Conservation (phyloP, 768 basidiomycete genomes). For the Lentinus brumalis region DNA sequence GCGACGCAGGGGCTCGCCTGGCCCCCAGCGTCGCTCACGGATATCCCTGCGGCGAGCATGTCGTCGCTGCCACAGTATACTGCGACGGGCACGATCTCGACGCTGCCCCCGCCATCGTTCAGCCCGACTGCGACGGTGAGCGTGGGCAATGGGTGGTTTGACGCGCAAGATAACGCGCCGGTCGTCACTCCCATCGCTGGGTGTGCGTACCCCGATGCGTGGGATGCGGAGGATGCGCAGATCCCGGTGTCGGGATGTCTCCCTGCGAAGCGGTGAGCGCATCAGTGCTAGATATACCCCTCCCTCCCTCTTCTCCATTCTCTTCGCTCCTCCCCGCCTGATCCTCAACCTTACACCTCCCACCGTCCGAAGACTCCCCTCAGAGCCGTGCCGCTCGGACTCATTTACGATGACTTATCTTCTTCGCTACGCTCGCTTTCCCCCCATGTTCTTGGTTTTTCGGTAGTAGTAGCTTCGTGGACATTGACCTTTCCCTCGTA, state of each 20-base stretch:
- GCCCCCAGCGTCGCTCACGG: conserved; percentile 53
- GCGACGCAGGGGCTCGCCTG: conserved; percentile 48
- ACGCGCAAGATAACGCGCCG: conserved; percentile 45
- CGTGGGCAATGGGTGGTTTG: conserved; percentile 57
- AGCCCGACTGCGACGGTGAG: conserved; percentile 39
- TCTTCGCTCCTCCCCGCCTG: too few relatives aligned
- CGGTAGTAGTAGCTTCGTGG: too few relatives aligned
- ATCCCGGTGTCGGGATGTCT: conserved; percentile 22
- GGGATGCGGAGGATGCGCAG: conserved; percentile 46
- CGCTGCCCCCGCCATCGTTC: conserved; percentile 56
- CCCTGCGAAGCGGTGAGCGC: conserved; percentile 6
- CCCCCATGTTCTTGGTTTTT: not conserved
- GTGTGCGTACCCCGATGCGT: conserved; percentile 64
- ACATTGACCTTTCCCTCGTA: too few relatives aligned
- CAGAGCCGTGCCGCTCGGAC: not conserved
- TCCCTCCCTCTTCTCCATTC: not conserved
- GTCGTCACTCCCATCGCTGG: conserved; percentile 61
- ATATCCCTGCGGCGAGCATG: conserved; percentile 40
- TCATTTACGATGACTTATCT: not conserved
- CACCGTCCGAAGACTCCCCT: not conserved
- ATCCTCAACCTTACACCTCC: not conserved
- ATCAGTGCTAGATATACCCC: not conserved
- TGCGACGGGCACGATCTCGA: conserved; percentile 53
- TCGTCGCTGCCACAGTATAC: conserved; percentile 62
- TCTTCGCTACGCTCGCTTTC: not conserved